Base-by-base conservation (phyloP, 192 early-diverging fungal genomes). In the Linderina pennispora region DNA sequence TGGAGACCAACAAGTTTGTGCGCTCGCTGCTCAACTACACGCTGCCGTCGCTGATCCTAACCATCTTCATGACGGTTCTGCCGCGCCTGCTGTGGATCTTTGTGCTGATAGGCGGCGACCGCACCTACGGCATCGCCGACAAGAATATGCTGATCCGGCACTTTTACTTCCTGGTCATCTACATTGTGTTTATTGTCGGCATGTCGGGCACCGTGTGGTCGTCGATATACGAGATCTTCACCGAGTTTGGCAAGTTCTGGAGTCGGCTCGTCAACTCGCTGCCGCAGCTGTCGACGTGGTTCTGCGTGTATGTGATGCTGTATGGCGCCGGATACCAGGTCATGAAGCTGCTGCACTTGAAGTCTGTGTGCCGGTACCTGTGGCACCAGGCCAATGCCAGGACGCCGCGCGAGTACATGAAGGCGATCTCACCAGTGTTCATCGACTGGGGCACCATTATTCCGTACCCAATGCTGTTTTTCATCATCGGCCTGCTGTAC, bases 381-480 rank as follows among this genome's bases (percentile, higher is more conserved):
- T 72, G 63, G 15, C 37, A 49, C 44, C 55, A 65, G 44, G 60
- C 61, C 8, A 33, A 22, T 11, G 55, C 68, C 10, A 78, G 68
- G 32, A 87, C 88, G 4, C 88, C 88, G 21, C 76, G 88, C 39
- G 85, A 90, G 24, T 88, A 79, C 44, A 80, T 83, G 33, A 77
- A 85, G 46, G 78, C 80, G 2, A 65, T 80, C 18, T 78, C 83
- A 22, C 86, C 86, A 8, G 79, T 79, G 35, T 77, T 76, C 25
- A 75, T 82, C 32, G 77, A 85, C 33, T 84, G 82, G 62, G 84
- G 84, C 20, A 77, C 76, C 18, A 77, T 77, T n/a, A 83, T 85
- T 23, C 76, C 86, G 3, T 72, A 78, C 15, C 75, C 82, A 10
- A 64, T 88, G 16, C 72, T 90, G 36, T 71, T 86, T 15, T 86